These are phyloP conservation scores for Anaeromyces robustus DNA, from an alignment of 192 early-diverging fungal genomes.

Conservation along the genomic window DNA sequence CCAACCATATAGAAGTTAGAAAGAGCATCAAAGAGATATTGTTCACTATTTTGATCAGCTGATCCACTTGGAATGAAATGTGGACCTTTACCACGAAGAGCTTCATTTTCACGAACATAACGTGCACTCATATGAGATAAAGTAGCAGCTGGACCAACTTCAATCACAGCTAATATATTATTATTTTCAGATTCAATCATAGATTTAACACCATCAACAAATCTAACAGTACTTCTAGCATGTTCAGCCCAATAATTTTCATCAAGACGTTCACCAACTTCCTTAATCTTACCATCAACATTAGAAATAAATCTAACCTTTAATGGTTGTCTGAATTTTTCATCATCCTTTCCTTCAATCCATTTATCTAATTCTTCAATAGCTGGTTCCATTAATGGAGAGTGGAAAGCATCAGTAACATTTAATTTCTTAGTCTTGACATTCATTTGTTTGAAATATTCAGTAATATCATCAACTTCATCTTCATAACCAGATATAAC, in stretches of 20 bases:
- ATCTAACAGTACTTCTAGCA: neutral
- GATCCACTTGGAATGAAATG: neutral
- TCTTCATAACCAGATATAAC: constrained; percentile 9
- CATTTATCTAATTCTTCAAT: neutral
- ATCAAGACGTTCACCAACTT: neutral
- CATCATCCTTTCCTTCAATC: neutral
- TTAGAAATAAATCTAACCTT: neutral
- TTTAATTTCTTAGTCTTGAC: constrained; percentile 11
- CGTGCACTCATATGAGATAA: neutral
- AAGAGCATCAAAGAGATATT: neutral
- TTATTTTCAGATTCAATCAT: neutral
- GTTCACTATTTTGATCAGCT: neutral
- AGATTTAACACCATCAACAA: neutral
- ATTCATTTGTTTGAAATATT: constrained; percentile 3
- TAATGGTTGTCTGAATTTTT: neutral
- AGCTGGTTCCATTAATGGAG: constrained; percentile 10
- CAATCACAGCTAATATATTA: neutral
- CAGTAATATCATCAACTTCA: constrained; percentile 9
- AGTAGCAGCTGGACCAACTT: neutral
- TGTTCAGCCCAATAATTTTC: neutral
- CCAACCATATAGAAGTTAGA: neutral
- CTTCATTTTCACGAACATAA: neutral
- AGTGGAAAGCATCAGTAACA: constrained; percentile 14
- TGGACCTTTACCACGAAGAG: neutral
- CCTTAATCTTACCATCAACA: neutral